A percentile compares a stretch with the other conserved stretches of the same genome.
These are phyloP conservation scores for Spathaspora gorwiae DNA, from an alignment of 805 yeast genomes.

Conservation along the genomic window DNA sequence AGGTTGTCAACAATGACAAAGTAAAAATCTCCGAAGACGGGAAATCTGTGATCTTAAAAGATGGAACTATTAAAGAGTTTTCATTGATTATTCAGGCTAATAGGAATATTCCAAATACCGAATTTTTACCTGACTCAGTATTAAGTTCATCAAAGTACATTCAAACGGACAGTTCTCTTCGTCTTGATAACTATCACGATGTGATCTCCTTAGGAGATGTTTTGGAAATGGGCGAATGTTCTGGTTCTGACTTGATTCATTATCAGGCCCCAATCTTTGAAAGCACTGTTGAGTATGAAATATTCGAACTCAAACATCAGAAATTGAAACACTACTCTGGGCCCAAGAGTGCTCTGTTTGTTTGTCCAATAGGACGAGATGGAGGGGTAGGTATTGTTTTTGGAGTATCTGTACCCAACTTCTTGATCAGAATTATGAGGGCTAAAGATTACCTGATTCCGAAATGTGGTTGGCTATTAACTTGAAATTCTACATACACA, in stretches of 20 bases:
- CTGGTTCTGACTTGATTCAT: constrained; percentile 23
- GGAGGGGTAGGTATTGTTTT: constrained; percentile 34
- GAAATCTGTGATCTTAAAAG: constrained; percentile 11
- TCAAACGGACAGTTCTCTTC: constrained; percentile 21
- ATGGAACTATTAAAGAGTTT: constrained; percentile 15
- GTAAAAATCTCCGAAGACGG: constrained; percentile 6
- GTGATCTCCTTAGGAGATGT: constrained; percentile 37
- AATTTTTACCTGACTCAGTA: constrained; percentile 20
- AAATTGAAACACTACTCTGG: constrained; percentile 10
- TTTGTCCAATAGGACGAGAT: constrained; percentile 29
- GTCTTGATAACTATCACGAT: constrained; percentile 18
- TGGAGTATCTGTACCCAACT: constrained; percentile 27
- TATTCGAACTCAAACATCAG: constrained; percentile 9
- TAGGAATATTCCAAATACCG: constrained; percentile 27
- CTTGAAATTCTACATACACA: no score
- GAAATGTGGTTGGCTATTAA: background rate
- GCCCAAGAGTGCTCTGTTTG: constrained; percentile 7
- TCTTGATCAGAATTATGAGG: constrained; percentile 23
- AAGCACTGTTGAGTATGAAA: constrained; percentile 5
- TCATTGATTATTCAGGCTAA: constrained; percentile 28
- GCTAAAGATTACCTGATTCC: constrained; percentile 24
- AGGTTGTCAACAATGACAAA: constrained; percentile 17
- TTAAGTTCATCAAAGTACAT: constrained; percentile 26
- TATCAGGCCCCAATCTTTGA: constrained; percentile 16
- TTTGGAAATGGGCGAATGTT: constrained; percentile 15